phyloP scores from a whole-genome alignment of 2,329 filamentous ascomycete genomes.

The Exophiala sp. region DNA sequence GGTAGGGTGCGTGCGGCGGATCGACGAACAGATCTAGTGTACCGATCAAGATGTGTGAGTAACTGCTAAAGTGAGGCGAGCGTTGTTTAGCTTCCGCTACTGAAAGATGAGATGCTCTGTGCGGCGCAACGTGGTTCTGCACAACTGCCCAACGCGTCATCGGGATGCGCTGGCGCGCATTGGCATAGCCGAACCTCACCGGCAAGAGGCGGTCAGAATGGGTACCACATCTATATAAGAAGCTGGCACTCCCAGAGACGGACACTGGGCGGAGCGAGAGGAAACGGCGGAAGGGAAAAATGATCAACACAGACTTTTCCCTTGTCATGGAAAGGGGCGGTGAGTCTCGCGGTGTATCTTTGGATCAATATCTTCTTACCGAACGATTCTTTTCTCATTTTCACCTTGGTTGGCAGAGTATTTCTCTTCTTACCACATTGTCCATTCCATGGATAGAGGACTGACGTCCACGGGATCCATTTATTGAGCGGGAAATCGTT shows the following conservation, averaged over 20 bases:
- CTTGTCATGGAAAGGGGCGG: too few species aligned
- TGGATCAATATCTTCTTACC: too few species aligned
- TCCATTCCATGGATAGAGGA: slow-evolving; percentile 9
- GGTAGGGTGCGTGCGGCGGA: slow-evolving; percentile 9
- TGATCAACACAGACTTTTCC: too few species aligned
- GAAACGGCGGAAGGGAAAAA: not conserved
- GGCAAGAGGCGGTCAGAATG: slow-evolving; percentile 22
- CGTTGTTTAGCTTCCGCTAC: slow-evolving; percentile 20
- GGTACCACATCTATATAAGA: slow-evolving; percentile 19
- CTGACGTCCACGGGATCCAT: slow-evolving; percentile 15
- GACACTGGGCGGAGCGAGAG: not conserved
- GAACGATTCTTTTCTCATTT: not conserved
- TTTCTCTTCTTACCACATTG: not conserved
- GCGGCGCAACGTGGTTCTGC: slow-evolving; percentile 26
- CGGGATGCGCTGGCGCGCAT: slow-evolving; percentile 21
- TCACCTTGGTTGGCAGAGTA: not conserved
- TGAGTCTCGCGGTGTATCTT: too few species aligned
- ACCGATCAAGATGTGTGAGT: slow-evolving; percentile 3
- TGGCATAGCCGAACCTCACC: slow-evolving; percentile 11
- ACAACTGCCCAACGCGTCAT: slow-evolving; percentile 24
- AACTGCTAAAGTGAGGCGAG: slow-evolving; percentile 23
- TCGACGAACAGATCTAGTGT: slow-evolving; percentile 15
- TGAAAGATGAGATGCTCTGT: slow-evolving; percentile 9
- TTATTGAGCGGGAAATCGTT: slow-evolving; percentile 14
- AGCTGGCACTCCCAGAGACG: not conserved